phyloP scores from a whole-genome alignment of 352 stramenopile species.

The Phytophthora melonis region DNA sequence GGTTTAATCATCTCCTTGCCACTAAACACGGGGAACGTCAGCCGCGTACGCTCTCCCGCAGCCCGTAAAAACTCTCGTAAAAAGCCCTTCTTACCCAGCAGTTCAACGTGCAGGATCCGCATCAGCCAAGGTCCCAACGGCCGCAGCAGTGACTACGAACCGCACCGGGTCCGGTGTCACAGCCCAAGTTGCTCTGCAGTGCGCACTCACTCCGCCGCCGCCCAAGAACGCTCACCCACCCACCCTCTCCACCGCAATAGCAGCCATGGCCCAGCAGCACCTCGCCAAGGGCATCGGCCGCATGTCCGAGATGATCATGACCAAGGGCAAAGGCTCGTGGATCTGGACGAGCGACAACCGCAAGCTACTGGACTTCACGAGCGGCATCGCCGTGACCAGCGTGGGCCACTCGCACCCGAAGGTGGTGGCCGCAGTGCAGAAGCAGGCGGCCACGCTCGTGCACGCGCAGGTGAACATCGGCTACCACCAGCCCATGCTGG shows the following conservation, averaged over 20 bases:
- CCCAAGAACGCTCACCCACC: not conserved
- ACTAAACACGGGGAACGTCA: not conserved
- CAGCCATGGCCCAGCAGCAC: conserved; percentile 75
- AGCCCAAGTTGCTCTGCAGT: not conserved
- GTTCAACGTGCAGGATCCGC: not conserved
- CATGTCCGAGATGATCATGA: conserved; percentile 89
- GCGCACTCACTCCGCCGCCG: not conserved
- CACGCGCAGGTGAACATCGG: conserved; percentile 94
- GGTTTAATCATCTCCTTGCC: not conserved
- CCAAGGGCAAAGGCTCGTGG: conserved; percentile 87
- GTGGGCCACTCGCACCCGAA: conserved; percentile 94
- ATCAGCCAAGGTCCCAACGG: not conserved
- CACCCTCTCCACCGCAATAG: conserved; percentile 30
- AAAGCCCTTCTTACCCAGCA: not conserved
- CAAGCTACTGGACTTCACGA: conserved; percentile 94
- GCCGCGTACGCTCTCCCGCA: not conserved
- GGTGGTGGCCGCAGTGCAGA: conserved; percentile 90
- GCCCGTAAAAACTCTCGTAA: not conserved
- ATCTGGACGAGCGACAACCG: conserved; percentile 88
- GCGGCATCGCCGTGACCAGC: conserved; percentile 93
- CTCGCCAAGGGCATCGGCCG: conserved; percentile 80
- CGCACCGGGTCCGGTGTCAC: not conserved
- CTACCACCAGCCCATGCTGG: conserved; percentile 93
- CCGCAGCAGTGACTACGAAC: not conserved
- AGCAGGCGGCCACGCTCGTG: conserved; percentile 90